Evolutionary conservation across 495 filamentous ascomycete genomes (phyloP).

Genomic region (Xylaria scruposa): DNA sequence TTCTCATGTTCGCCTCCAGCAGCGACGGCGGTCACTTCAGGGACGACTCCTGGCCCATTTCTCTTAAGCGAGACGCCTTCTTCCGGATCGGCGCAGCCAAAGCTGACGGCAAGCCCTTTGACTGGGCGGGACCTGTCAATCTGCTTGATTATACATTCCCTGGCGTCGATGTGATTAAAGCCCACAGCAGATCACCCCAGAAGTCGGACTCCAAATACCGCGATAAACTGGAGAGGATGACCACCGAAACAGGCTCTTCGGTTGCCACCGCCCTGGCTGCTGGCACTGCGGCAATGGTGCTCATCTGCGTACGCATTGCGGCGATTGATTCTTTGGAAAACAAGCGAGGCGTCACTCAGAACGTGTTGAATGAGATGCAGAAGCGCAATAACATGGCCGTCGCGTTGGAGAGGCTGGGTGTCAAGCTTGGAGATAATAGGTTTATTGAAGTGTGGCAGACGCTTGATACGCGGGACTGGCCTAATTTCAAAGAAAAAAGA

Average conservation of each 20-base stretch:
- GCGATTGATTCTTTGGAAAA: slow-evolving; percentile 3
- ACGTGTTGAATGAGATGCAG: slow-evolving; percentile 1
- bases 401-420: not conserved
- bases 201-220: not conserved
- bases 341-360: not conserved
- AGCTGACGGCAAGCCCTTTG: not conserved
- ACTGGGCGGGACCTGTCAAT: not conserved
- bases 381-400: slow-evolving; percentile 9
- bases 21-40: not conserved
- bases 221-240: not conserved
- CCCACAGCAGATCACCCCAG: not conserved
- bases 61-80: slow-evolving; percentile 2
- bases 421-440: slow-evolving; percentile 1
- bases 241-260: not conserved
- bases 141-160: not conserved
- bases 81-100: slow-evolving; percentile 10
- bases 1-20: slow-evolving; percentile 1
- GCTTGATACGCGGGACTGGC: not conserved
- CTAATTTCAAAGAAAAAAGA: not conserved
- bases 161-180: slow-evolving; percentile 8
- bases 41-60: not conserved
- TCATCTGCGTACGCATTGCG: not conserved
- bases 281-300: slow-evolving; percentile 9
- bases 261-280: slow-evolving; percentile 10
- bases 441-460: slow-evolving; percentile 11